Conservation (phyloP, 192 early-diverging fungal species). For the Chytriomyces sp. region DNA sequence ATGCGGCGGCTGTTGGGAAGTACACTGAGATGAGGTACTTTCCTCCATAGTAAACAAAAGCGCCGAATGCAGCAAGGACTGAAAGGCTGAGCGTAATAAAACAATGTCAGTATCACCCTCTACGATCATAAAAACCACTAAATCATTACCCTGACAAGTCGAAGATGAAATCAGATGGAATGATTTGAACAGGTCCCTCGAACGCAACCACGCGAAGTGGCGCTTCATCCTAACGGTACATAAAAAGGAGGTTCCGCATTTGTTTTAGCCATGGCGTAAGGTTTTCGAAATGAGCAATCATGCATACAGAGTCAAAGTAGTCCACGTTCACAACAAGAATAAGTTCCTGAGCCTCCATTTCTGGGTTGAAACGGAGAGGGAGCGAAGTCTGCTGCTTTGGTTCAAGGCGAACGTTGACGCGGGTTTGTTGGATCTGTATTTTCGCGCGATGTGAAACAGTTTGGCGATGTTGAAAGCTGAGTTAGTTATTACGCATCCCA, state of each 20-base stretch:
- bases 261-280: background rate
- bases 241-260: background rate
- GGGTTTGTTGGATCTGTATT: background rate
- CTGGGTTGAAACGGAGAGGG: conserved; percentile 33
- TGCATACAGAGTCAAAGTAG: conserved; percentile 34
- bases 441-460: background rate
- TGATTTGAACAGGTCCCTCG: conserved; percentile 29
- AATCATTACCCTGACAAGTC: conserved; percentile 28
- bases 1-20: background rate
- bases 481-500: no score
- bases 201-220: conserved; percentile 36
- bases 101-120: no score
- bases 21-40: background rate
- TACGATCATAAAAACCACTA: background rate
- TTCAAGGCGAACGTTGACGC: conserved; percentile 30
- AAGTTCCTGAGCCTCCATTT: conserved; percentile 41
- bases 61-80: conserved; percentile 23
- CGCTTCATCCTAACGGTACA: conserved; percentile 26
- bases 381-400: conserved; percentile 29
- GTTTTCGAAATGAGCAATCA: background rate
- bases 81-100: conserved; percentile 5
- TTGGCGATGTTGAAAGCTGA: no score
- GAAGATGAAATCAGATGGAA: conserved; percentile 26
- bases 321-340: conserved; percentile 37
- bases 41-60: conserved; percentile 18